These are phyloP conservation scores for Thielaviopsis euricoi DNA, from an alignment of 2,329 filamentous ascomycete species.

Conservation along the genomic window DNA sequence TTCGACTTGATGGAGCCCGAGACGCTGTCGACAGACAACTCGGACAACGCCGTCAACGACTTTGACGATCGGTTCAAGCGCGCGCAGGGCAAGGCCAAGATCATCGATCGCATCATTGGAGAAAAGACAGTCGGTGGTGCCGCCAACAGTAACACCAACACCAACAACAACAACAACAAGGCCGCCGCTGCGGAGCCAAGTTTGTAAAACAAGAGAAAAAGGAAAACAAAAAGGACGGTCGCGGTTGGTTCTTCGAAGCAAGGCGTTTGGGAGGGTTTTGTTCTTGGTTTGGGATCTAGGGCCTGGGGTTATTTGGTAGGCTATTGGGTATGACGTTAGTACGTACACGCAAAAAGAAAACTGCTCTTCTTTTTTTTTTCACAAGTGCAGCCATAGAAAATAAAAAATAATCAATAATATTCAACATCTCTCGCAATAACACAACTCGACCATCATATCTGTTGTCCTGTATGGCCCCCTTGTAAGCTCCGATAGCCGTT, in stretches of 20 bases:
- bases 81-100: conserved; percentile 66
- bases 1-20: conserved; percentile 65
- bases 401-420: not conserved
- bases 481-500: conserved; percentile 14
- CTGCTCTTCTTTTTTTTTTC: too few species aligned
- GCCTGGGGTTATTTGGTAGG: not conserved
- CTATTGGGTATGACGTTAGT: too few species aligned
- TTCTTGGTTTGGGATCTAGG: not conserved
- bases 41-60: conserved; percentile 75
- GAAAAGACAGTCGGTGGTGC: too few species aligned
- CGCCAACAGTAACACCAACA: not conserved
- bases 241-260: not conserved
- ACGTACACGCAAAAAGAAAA: too few species aligned
- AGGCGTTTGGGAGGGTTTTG: not conserved
- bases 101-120: conserved; percentile 56
- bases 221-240: too few species aligned
- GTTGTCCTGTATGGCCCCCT: conserved; percentile 13
- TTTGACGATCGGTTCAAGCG: conserved; percentile 80
- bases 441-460: not conserved
- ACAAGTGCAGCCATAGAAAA: not conserved
- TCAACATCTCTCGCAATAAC: not conserved
- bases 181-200: conserved; percentile 6
- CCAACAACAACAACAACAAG: too few species aligned
- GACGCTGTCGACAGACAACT: conserved; percentile 64
- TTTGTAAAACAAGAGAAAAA: too few species aligned